Evolutionary conservation across 371 early-diverging fungal genomes (phyloP).

Genomic region (Saksenaea oblongispora): DNA sequence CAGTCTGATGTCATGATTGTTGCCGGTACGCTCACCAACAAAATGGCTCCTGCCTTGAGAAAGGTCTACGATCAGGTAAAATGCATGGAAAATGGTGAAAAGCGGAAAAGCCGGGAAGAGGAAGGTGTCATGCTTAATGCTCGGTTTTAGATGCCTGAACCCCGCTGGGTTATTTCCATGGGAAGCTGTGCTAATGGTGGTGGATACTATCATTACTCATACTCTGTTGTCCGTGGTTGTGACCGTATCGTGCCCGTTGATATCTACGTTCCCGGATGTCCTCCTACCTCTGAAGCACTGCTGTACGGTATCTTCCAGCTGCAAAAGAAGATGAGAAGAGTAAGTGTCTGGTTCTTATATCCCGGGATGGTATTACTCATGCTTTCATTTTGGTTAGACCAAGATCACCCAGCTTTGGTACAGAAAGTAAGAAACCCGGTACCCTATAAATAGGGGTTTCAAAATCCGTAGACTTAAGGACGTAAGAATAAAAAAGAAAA

Average conservation of each 20-base stretch:
- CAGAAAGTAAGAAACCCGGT: constrained; percentile 41
- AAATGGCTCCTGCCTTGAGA: constrained; percentile 98
- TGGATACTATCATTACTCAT: constrained; percentile 98
- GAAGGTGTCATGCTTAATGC: neutral
- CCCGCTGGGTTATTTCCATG: constrained; percentile 99
- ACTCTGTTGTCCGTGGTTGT: constrained; percentile 94
- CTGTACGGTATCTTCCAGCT: constrained; percentile 96
- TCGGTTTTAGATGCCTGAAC: constrained; percentile 86
- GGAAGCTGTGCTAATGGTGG: constrained; percentile 98
- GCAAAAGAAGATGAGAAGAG: constrained; percentile 94
- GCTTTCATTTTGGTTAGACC: constrained; percentile 22
- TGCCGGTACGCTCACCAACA: constrained; percentile 97
- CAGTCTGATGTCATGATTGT: constrained; percentile 99
- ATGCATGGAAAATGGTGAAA: neutral
- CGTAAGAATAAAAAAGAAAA: neutral
- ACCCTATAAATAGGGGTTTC: constrained; percentile 8
- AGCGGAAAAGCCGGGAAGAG: neutral
- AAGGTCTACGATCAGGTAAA: constrained; percentile 93
- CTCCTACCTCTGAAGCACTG: constrained; percentile 96
- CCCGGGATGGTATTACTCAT: neutral
- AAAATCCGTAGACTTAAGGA: neutral
- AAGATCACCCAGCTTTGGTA: constrained; percentile 63
- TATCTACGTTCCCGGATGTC: constrained; percentile 98
- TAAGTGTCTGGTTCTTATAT: constrained; percentile 20
- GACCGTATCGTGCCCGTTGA: constrained; percentile 97